A percentile compares a stretch with the other conserved stretches of the same genome.
Conservation (phyloP, 768 basidiomycete genomes). For the Mycena kentingensis region DNA sequence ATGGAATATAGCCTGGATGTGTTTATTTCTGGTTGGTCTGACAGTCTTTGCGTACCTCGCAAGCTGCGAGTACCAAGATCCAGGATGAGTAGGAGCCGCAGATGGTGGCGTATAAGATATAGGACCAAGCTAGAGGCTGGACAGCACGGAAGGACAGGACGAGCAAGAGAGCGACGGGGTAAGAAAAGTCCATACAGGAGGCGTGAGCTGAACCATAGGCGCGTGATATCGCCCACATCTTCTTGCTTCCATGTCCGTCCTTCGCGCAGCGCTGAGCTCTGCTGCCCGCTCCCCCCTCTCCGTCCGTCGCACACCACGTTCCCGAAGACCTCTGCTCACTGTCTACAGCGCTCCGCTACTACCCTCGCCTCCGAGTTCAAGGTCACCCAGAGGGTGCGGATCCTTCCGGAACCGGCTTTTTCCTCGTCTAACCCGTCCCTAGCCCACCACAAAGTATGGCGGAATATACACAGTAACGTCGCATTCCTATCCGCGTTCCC, state of each 20-base stretch:
- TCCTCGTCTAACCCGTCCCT: conserved; percentile 13
- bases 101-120: conserved; percentile 52
- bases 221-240: neutral
- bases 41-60: conserved; percentile 49
- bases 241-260: conserved; percentile 44
- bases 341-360: conserved; percentile 64
- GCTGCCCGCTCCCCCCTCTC: conserved; percentile 58
- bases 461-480: conserved; percentile 79
- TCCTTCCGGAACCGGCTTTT: conserved; percentile 15
- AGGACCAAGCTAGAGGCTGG: conserved; percentile 66
- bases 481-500: conserved; percentile 20
- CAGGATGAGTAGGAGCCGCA: conserved; percentile 44
- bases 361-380: conserved; percentile 78
- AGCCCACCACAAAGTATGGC: conserved; percentile 89
- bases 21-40: conserved; percentile 6
- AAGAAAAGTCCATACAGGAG: conserved; percentile 45
- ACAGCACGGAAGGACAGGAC: conserved; percentile 68
- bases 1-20: conserved; percentile 64
- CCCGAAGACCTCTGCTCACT: conserved; percentile 7
- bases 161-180: conserved; percentile 57
- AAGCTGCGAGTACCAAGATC: conserved; percentile 53
- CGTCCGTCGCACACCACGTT: conserved; percentile 38
- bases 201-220: neutral
- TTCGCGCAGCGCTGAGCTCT: conserved; percentile 64
- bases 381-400: conserved; percentile 65